phyloP scores from a whole-genome alignment of 192 early-diverging fungal species.

The Chytriomyces hyalinus region DNA sequence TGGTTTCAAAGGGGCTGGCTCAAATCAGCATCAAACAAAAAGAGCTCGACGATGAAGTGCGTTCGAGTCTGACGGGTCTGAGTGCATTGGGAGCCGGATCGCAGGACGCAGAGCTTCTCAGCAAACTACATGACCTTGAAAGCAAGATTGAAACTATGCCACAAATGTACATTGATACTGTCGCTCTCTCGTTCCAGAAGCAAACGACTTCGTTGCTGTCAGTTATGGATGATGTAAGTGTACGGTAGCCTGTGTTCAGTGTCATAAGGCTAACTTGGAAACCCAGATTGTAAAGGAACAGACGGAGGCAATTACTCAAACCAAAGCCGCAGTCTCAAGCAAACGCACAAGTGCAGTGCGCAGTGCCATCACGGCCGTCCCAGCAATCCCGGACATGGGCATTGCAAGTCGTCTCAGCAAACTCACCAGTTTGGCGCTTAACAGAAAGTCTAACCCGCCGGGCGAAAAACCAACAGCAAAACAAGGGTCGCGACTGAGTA shows the following conservation, averaged over 20 bases:
- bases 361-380: background rate
- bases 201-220: conserved; percentile 9
- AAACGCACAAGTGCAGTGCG: background rate
- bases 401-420: conserved; percentile 5
- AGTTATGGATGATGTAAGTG: conserved; percentile 19
- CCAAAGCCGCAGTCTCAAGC: background rate
- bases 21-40: conserved; percentile 13
- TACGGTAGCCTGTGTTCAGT: too few relatives aligned
- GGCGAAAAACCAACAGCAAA: too few relatives aligned
- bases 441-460: background rate
- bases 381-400: conserved; percentile 27
- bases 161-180: conserved; percentile 29
- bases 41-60: conserved; percentile 14
- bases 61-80: background rate
- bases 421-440: background rate
- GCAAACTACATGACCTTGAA: conserved; percentile 14
- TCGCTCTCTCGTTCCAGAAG: conserved; percentile 23
- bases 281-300: background rate
- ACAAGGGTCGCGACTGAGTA: too few relatives aligned
- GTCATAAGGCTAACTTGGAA: too few relatives aligned
- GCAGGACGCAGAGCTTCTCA: conserved; percentile 15
- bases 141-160: conserved; percentile 16
- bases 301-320: conserved; percentile 12
- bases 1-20: conserved; percentile 23
- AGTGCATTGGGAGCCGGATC: background rate